These are phyloP conservation scores for Paraleonurus japonicus DNA, from an alignment of 257 asterid genomes.

Conservation along the genomic window DNA sequence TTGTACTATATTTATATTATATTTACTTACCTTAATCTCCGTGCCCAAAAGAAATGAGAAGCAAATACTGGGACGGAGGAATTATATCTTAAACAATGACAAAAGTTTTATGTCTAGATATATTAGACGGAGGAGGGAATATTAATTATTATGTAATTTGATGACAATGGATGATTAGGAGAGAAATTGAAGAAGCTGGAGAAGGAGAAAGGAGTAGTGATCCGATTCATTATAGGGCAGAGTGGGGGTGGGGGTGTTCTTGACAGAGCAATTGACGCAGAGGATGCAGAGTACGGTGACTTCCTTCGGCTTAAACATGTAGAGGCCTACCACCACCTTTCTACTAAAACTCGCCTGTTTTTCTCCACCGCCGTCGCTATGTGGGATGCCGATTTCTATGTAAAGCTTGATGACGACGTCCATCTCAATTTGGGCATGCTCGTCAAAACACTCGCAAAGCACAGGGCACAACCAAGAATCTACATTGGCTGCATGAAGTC, in stretches of 20 bases:
- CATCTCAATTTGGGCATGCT: slow-evolving; percentile 63
- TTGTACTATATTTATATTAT: too few species aligned
- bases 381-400: slow-evolving; percentile 80
- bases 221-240: slow-evolving; percentile 67
- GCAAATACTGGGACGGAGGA: too few species aligned
- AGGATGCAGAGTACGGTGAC: slow-evolving; percentile 53
- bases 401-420: slow-evolving; percentile 80
- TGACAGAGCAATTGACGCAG: slow-evolving; percentile 52
- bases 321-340: slow-evolving; percentile 65
- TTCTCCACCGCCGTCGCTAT: slow-evolving; percentile 58
- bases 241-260: slow-evolving; percentile 46
- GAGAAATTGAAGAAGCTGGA: slow-evolving; percentile 50
- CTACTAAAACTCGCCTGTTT: slow-evolving; percentile 57
- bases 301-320: slow-evolving; percentile 61
- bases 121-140: too few species aligned
- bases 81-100: too few species aligned
- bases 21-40: too few species aligned
- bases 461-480: slow-evolving; percentile 56
- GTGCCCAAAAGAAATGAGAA: too few species aligned
- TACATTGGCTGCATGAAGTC: slow-evolving; percentile 95
- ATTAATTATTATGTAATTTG: too few species aligned
- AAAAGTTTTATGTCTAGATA: too few species aligned
- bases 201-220: slow-evolving; percentile 61
- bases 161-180: too few species aligned
- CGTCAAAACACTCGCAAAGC: slow-evolving; percentile 42